Percentiles rank a stretch among this genome's conserved stretches.
Conservation (phyloP, 169 alveolate species). For the Cryptosporidium ryanae region DNA sequence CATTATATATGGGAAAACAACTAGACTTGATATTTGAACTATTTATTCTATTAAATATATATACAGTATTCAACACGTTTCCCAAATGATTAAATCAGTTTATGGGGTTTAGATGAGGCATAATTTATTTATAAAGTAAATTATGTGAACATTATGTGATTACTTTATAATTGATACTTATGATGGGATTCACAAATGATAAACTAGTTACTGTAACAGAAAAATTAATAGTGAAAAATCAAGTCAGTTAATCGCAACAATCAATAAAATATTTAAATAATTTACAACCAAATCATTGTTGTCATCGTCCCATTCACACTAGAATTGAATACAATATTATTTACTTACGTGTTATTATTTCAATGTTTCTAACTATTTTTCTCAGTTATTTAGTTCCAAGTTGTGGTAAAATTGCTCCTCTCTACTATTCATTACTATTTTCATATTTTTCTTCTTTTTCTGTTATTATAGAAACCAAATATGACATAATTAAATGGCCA, state of each 20-base stretch:
- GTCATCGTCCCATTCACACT: no score
- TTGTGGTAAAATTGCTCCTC: conserved; percentile 33
- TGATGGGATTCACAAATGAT: conserved; percentile 22
- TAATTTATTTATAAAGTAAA: neutral
- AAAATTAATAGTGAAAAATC: no score
- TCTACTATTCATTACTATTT: conserved; percentile 11
- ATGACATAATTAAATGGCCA: conserved; percentile 11
- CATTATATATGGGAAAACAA: no score
- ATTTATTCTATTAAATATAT: no score
- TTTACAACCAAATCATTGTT: no score
- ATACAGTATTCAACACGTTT: neutral
- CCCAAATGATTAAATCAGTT: conserved; percentile 52
- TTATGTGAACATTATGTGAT: neutral
- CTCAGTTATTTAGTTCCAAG: conserved; percentile 35
- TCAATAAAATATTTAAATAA: no score
- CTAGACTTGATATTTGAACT: no score
- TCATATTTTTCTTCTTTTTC: conserved; percentile 43
- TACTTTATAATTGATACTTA: conserved; percentile 4
- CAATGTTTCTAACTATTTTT: neutral
- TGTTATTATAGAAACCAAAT: neutral
- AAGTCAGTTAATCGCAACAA: no score
- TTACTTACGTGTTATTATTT: no score
- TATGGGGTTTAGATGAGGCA: conserved; percentile 70
- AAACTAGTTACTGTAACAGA: neutral
- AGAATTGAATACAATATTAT: no score